Evolutionary conservation across 202 grass and related monocot genomes (phyloP).

Genomic region (Schoenoplectus triqueter): DNA sequence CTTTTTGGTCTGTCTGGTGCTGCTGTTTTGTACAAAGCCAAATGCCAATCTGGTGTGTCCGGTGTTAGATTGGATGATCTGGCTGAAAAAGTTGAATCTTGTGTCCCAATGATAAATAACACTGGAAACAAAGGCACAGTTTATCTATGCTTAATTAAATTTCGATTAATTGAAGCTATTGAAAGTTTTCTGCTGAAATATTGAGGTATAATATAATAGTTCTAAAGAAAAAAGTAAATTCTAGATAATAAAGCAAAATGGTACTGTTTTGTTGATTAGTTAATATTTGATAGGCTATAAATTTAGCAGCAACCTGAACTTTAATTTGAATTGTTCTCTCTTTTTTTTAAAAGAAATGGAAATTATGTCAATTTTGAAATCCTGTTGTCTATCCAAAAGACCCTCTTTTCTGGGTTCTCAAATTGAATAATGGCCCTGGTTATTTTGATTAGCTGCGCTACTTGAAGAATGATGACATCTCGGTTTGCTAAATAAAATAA

Average conservation of each 20-base stretch:
- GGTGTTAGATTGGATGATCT: slow-evolving; percentile 7
- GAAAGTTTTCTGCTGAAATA: background rate
- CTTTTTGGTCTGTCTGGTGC: background rate
- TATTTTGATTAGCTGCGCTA: background rate
- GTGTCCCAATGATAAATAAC: background rate
- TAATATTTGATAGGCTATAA: background rate
- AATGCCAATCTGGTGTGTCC: background rate
- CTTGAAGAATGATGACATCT: background rate
- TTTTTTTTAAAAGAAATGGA: background rate
- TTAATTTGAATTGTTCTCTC: background rate
- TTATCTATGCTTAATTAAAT: slow-evolving; percentile 2
- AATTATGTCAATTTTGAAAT: background rate
- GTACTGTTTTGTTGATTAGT: background rate
- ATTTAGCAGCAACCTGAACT: background rate
- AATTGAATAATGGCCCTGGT: background rate
- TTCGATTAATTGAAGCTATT: background rate
- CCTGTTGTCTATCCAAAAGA: background rate
- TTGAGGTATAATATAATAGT: background rate
- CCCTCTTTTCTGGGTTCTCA: background rate
- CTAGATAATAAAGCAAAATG: background rate
- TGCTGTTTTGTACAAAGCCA: background rate
- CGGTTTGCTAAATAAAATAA: background rate
- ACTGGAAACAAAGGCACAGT: background rate
- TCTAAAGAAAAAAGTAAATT: background rate
- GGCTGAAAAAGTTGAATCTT: background rate